Evolutionary conservation across 1,284 basidiomycete genomes (phyloP), one percentile per base, ranked within the genome.

Genomic region (Puccinia novopanici): DNA sequence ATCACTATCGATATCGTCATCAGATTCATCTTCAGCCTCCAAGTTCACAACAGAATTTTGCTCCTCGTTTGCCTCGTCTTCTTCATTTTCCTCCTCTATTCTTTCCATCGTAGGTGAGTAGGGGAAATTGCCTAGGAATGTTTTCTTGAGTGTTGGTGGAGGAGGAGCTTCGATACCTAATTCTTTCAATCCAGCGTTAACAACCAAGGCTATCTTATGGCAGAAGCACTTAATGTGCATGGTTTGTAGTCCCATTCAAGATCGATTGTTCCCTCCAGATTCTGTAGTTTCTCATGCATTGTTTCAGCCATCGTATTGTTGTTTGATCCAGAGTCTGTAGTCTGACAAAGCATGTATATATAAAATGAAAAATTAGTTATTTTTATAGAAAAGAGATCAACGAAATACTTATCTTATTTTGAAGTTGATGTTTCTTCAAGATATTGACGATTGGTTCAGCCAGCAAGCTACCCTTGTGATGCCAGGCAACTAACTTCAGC

Each of bases 261-360:
- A 34, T 34, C 19, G 2, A 52, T 4, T 2, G 17, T 10, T 55
- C 54, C 48, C 6, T 22, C 22, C 22, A 54, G 50, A n/a, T n/a
- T n/a, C n/a, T n/a, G 9, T 5, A 57, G 17, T 73, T 73, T 0
- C 17, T 48, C 17, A n/a, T 73, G 71, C 13, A 73, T 73, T 55
- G 71, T 40, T 54, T 30, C 17, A 22, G 50, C 71, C 71, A 73
- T 73, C n/a, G n/a, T n/a, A n/a, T n/a, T n/a, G n/a, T n/a, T n/a
- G n/a, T n/a, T n/a, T n/a, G 42, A 48, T 42, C 17, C 71, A 37
- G 71, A 73, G 55, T 73, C 71, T 22, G 52, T 55, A 34, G 71
- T 57, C 52, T 57, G 30, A 45, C 27, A 54, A 13, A 73, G 45
- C 52, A 73, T 73, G 50, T 73, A 40, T 40, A 30, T 40, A 40